Conservation (phyloP, 768 basidiomycete genomes). For the Suillus paluster region DNA sequence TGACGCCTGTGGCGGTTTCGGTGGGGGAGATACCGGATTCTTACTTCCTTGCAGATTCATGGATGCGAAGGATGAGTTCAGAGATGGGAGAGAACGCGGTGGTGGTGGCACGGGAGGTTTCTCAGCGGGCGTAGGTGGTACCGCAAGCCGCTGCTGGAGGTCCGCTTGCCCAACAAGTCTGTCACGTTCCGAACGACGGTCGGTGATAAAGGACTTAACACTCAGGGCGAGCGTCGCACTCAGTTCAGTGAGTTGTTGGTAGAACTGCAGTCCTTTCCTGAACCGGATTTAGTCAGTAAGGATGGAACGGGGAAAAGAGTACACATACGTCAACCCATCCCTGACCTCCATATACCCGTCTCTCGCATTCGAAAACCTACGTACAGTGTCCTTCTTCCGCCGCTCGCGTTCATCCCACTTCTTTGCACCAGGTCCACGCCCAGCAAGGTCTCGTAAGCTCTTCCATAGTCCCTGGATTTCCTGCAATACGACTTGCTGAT, state of each 20-base stretch:
- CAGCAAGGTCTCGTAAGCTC: constrained; percentile 69
- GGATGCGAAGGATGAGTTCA: constrained; percentile 58
- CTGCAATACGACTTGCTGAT: constrained; percentile 73
- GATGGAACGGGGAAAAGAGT: constrained; percentile 6
- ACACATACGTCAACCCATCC: constrained; percentile 78
- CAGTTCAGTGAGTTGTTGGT: constrained; percentile 75
- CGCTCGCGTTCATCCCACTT: constrained; percentile 86
- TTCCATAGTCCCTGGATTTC: constrained; percentile 81
- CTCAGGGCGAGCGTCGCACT: constrained; percentile 60
- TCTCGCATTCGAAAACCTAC: constrained; percentile 73
- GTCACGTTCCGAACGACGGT: constrained; percentile 73
- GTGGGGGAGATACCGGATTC: constrained; percentile 32
- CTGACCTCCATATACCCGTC: constrained; percentile 88
- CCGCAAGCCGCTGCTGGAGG: constrained; percentile 64
- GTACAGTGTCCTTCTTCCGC: constrained; percentile 73
- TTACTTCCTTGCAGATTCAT: constrained; percentile 51
- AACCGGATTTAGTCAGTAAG: constrained; percentile 16
- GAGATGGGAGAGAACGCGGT: constrained; percentile 40
- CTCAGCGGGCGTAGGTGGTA: constrained; percentile 45
- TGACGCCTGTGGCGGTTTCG: constrained; percentile 32
- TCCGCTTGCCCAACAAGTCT: constrained; percentile 71
- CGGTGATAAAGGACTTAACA: constrained; percentile 62
- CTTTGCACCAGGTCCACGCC: constrained; percentile 74
- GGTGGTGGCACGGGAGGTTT: constrained; percentile 53
- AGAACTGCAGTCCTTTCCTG: constrained; percentile 91